Evolutionary conservation across 2,329 filamentous ascomycete species (phyloP), one percentile per base, ranked within the genome.

Genomic region (Monosporascus sp.): DNA sequence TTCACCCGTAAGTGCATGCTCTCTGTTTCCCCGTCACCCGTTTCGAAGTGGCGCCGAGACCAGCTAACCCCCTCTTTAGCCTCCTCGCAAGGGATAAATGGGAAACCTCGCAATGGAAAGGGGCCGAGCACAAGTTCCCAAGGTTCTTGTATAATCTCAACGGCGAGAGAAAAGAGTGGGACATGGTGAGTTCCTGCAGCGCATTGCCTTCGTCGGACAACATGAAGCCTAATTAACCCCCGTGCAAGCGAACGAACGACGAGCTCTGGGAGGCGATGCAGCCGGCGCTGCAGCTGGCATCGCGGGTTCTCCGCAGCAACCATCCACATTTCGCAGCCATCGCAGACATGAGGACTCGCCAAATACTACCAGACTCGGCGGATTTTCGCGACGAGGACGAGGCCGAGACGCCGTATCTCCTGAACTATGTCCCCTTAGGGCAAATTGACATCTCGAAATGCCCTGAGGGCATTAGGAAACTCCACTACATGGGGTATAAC

Each of bases 181-280:
- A 62, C 24, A 50, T 52, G 22, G 65, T 67, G 47, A 55, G 63
- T 62, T 24, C 8, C 17, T 8, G 27, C n/a, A 25, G 35, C 9
- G 31, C 11, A 14, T 35, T 35, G 9, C 11, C 9, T 14, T 35
- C 4, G 31, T 3, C 31, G 31, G 47, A 37, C n/a, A 7, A 15
- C 48, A n/a, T 14, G 9, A n/a, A n/a, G 7, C n/a, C 47, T 25
- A 43, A 41, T 5, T 38, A 25, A 47, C 8, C n/a, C 31, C 5
- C 31, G 6, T 17, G 37, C 24, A 37, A 64, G 63, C 6, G 0
- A 9, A 57, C 41, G 3, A 68, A 68, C 45, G 55, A 63, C 27
- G 17, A 24, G 1, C 4, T 68, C 8, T 68, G 65, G 65, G 11
- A 51, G 0, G 64, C 63, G 2, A 4, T 68, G n/a, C 61, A 63